A percentile compares a stretch with the other conserved stretches of the same genome.
These are phyloP conservation scores for Leishmania gerbilli DNA, from an alignment of 208 protist species.

Conservation along the genomic window DNA sequence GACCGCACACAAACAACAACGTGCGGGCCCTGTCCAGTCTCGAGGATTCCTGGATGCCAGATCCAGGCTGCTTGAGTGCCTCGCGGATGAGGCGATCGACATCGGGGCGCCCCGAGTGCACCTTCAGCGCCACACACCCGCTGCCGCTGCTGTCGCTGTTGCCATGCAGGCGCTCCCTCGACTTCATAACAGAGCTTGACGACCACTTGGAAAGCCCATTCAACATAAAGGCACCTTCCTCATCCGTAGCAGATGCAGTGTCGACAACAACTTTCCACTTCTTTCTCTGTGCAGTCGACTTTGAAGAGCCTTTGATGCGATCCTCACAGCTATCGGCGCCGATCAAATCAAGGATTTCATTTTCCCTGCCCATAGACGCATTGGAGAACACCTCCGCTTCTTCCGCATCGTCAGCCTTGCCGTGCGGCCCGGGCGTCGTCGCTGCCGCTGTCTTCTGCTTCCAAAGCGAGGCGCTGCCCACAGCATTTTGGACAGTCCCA, in stretches of 20 bases:
- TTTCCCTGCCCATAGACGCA: not conserved
- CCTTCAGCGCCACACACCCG: not conserved
- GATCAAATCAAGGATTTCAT: not conserved
- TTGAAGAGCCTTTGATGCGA: not conserved
- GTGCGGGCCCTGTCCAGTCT: slow-evolving; percentile 5
- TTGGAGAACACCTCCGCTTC: not conserved
- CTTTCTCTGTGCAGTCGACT: no score
- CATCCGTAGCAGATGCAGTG: not conserved
- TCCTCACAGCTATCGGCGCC: not conserved
- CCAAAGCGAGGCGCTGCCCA: no score
- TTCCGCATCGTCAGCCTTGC: not conserved
- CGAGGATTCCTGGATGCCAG: not conserved
- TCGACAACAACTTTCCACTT: no score
- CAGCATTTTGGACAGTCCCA: not conserved
- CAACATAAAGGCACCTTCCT: not conserved
- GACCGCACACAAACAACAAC: slow-evolving; percentile 10
- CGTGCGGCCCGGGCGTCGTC: not conserved
- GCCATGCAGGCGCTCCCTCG: not conserved
- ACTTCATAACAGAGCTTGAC: not conserved
- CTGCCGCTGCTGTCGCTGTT: not conserved
- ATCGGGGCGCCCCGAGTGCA: slow-evolving; percentile 1
- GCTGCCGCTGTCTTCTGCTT: not conserved
- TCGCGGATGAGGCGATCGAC: slow-evolving; percentile 3
- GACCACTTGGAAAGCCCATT: not conserved
- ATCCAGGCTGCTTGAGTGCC: not conserved